A percentile compares a stretch with the other conserved stretches of the same genome.
Conservation (phyloP, 2,329 filamentous ascomycete species). For the Penicillium sp. region DNA sequence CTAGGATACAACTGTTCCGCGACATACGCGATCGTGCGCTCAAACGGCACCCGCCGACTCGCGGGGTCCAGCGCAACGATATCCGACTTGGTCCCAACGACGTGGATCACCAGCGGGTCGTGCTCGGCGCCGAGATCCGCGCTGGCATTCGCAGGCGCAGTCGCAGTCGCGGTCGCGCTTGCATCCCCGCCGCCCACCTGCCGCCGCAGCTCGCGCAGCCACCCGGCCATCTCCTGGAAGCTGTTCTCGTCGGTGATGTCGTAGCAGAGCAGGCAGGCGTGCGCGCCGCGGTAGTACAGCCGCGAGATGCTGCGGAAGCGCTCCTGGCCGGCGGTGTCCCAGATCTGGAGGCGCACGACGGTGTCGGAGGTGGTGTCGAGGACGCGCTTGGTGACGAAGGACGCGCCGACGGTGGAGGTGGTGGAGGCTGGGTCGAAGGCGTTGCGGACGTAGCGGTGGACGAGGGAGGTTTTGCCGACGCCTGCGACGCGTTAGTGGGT, state of each 20-base stretch:
- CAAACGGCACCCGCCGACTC: conserved; percentile 81
- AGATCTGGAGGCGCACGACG: conserved; percentile 86
- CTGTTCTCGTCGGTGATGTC: conserved; percentile 83
- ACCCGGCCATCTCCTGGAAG: conserved; percentile 88
- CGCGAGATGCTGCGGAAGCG: conserved; percentile 91
- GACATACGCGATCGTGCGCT: conserved; percentile 92
- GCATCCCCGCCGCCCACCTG: too few relatives aligned
- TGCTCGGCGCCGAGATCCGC: conserved; percentile 64
- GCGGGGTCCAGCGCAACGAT: conserved; percentile 81
- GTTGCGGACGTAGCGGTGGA: conserved; percentile 50
- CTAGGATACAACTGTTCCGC: conserved; percentile 83
- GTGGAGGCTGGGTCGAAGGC: conserved; percentile 43
- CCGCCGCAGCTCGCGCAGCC: conserved; percentile 84
- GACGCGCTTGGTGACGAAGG: conserved; percentile 75
- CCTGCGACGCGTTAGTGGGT: conserved; percentile 30
- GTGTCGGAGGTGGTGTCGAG: conserved; percentile 82
- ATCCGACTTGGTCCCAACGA: conserved; percentile 94
- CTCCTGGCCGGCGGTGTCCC: conserved; percentile 95
- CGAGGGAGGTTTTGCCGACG: conserved; percentile 53
- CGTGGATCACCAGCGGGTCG: conserved; percentile 77
- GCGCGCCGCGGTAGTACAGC: conserved; percentile 93
- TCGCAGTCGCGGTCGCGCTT: too few relatives aligned
- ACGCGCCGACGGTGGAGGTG: conserved; percentile 71
- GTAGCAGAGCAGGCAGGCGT: conserved; percentile 92
- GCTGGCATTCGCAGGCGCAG: too few relatives aligned